Conservation (phyloP, 164 flowering plant genomes). For the Taxillus chinensis region DNA sequence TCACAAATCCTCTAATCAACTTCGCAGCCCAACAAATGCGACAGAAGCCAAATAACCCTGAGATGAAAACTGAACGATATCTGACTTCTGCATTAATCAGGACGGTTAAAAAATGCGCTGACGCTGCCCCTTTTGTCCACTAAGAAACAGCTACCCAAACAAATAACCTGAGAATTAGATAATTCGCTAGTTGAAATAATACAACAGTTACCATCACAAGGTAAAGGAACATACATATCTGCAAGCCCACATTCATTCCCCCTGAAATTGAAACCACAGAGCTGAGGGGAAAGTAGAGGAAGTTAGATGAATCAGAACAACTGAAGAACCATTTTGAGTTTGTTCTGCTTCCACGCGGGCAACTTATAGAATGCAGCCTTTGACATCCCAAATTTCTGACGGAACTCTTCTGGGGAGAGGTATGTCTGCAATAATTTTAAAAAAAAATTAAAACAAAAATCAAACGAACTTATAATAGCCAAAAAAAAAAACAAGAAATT, state of each 20-base stretch:
- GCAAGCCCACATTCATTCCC: conserved; percentile 20
- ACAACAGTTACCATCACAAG: not conserved
- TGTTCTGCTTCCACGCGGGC: conserved; percentile 98
- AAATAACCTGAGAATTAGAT: conserved; percentile 2
- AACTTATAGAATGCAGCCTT: conserved; percentile 82
- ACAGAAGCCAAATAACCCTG: conserved; percentile 4
- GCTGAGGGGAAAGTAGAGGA: conserved; percentile 11
- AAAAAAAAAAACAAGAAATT: not conserved
- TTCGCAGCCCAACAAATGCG: conserved; percentile 10
- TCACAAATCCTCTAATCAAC: conserved; percentile 21
- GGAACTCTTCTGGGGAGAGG: conserved; percentile 71
- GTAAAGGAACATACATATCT: conserved; percentile 24
- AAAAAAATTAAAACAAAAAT: not conserved
- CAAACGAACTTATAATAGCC: not conserved
- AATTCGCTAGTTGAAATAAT: not conserved
- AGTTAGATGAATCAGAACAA: conserved; percentile 40
- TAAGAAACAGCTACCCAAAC: conserved; percentile 8
- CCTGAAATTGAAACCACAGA: conserved; percentile 22
- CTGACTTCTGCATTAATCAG: conserved; percentile 1
- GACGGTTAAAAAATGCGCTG: conserved; percentile 86
- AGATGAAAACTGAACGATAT: conserved; percentile 54
- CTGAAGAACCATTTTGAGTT: conserved; percentile 87
- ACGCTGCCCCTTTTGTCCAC: conserved; percentile 44
- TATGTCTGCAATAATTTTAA: not conserved
- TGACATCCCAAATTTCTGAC: conserved; percentile 79